Evolutionary conservation across 2,329 filamentous ascomycete genomes (phyloP), one percentile per base, ranked within the genome.

Genomic region (Xylaria sp.): DNA sequence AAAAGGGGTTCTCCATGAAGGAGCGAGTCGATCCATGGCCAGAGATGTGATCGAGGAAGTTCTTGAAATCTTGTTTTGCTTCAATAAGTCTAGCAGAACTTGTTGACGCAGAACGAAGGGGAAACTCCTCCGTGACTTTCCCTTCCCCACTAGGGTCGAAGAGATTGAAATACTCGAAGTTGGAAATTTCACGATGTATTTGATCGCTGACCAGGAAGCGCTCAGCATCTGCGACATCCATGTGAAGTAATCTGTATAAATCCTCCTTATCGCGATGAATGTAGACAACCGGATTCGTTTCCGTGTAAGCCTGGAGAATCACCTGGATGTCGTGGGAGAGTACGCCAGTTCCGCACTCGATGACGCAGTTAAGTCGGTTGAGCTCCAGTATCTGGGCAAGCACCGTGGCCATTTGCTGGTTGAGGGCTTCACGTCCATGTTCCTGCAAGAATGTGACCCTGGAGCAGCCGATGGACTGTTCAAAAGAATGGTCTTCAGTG

Each of bases 81-180:
- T 79, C 71, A 50, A 88, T 83, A 2, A 89, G 72, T 6, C 70
- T 74, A 17, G 84, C 86, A 4, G 86, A 73, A 43, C 82, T 82
- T 1, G 78, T 76, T 1, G 79, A 77, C 8, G 73, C 74, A 5
- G 72, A 72, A 41, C 74, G 71, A 26, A 72, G 66, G 21, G 71
- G 66, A 2, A 66, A 64, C 7, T 72, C 68, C 6, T 68, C 65
- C 1, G 68, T 63, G 1, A 64, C 46, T 9, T 63, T 57, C 2
- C 59, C 63, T 37, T 69, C 67, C 20, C 69, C 70, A 44, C 76
- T 74, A 2, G 72, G 66, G 51, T 78, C 77, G 57, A 85, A 80
- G 11, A 88, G 74, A 62, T 90, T 90, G 73, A 83, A 90, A 66
- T 88, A 91, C 65, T 91, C 88, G 49, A 88, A 76, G 59, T 89